Evolutionary conservation across 352 stramenopile genomes (phyloP).

Genomic region (Globisporangium paroecandrum): DNA sequence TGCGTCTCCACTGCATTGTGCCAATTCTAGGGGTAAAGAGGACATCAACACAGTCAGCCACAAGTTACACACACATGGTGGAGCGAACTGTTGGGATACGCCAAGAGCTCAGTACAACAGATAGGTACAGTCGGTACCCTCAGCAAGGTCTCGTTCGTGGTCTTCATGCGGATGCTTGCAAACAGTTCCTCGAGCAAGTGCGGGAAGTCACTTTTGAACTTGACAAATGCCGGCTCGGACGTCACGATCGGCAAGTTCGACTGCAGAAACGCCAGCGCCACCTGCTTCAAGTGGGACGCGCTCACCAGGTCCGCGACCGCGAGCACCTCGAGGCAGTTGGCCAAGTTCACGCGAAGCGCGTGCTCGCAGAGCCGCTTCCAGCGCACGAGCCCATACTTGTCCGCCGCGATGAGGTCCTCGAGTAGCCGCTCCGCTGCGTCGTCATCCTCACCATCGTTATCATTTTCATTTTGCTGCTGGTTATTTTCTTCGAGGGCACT

Average conservation of each 20-base stretch:
- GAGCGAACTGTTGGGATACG: background rate
- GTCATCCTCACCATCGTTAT: slow-evolving; percentile 2
- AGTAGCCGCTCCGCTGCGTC: slow-evolving; percentile 40
- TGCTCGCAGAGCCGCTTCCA: slow-evolving; percentile 71
- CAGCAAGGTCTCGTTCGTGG: slow-evolving; percentile 27
- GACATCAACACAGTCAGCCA: slow-evolving; percentile 6
- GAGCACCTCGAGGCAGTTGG: slow-evolving; percentile 62
- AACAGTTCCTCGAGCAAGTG: slow-evolving; percentile 48
- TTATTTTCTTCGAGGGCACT: background rate
- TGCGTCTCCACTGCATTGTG: slow-evolving; percentile 28
- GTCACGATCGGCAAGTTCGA: slow-evolving; percentile 18
- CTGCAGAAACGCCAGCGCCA: slow-evolving; percentile 20
- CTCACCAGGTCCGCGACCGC: slow-evolving; percentile 57
- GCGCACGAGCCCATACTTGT: slow-evolving; percentile 70
- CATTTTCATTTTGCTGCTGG: background rate
- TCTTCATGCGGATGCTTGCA: slow-evolving; percentile 25
- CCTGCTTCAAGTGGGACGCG: slow-evolving; percentile 52
- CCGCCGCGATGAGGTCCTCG: slow-evolving; percentile 67
- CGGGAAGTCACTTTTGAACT: slow-evolving; percentile 33
- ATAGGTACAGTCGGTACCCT: slow-evolving; percentile 19
- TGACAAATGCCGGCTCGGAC: slow-evolving; percentile 23
- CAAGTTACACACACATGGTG: background rate
- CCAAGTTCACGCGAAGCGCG: slow-evolving; percentile 30
- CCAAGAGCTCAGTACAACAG: background rate
- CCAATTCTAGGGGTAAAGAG: slow-evolving; percentile 31